phyloP scores from a whole-genome alignment of 352 stramenopile genomes.

The Peronospora farinosa region DNA sequence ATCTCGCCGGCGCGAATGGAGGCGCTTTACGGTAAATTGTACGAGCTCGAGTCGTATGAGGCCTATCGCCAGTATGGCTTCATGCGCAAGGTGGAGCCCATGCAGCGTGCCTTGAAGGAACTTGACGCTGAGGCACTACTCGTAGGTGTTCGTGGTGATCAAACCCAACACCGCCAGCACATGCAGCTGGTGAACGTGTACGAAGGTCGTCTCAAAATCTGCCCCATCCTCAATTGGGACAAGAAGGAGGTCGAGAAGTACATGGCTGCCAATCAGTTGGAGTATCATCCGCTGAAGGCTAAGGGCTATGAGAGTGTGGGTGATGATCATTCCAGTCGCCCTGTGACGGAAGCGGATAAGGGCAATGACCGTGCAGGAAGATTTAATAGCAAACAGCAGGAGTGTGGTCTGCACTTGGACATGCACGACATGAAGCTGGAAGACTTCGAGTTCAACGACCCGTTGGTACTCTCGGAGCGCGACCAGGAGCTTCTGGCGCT shows the following conservation, averaged over 20 bases:
- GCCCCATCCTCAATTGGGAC: conserved; percentile 78
- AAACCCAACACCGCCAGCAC: conserved; percentile 63
- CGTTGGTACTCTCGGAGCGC: conserved; percentile 37
- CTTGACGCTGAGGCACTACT: conserved; percentile 59
- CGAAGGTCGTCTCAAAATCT: conserved; percentile 81
- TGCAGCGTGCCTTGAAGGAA: conserved; percentile 64
- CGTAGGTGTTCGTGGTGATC: conserved; percentile 70
- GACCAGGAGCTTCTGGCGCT: conserved; percentile 39
- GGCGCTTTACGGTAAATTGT: conserved; percentile 80
- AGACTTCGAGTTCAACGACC: conserved; percentile 43
- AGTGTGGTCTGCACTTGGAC: conserved; percentile 81
- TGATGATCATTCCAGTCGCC: conserved; percentile 79
- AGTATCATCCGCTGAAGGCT: conserved; percentile 80
- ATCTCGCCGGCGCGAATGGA: conserved; percentile 79
- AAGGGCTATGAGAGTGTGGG: conserved; percentile 79
- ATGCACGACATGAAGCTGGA: conserved; percentile 56
- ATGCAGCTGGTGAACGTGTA: conserved; percentile 77
- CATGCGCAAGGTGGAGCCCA: conserved; percentile 84
- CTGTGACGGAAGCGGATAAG: conserved; percentile 52
- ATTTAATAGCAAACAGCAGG: conserved; percentile 75
- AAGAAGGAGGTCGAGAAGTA: conserved; percentile 73
- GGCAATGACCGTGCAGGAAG: conserved; percentile 68
- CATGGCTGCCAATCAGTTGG: conserved; percentile 56
- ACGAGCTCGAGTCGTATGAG: conserved; percentile 59
- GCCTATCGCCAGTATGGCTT: conserved; percentile 75